phyloP scores from a whole-genome alignment of 306 rosid genomes.

The Heteromeles arbutifolia region DNA sequence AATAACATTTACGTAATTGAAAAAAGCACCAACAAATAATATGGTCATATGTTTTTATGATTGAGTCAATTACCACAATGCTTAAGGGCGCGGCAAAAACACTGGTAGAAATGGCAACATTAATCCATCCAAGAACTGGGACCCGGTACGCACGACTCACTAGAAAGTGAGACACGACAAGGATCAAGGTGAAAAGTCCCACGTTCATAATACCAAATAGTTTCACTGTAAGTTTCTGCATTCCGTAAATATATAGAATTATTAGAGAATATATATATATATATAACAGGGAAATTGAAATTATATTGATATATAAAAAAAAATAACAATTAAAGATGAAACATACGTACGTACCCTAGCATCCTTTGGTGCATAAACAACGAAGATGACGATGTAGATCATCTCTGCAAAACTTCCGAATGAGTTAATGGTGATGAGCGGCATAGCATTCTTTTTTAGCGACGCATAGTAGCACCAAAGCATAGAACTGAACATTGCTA shows the following conservation, averaged over 20 bases:
- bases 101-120: slow-evolving; percentile 50
- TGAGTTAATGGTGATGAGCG: slow-evolving; percentile 79
- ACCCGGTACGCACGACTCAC: slow-evolving; percentile 31
- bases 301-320: background rate
- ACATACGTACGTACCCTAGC: slow-evolving; percentile 41
- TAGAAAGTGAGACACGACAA: slow-evolving; percentile 32
- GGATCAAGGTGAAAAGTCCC: slow-evolving; percentile 43
- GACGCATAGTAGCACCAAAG: slow-evolving; percentile 73
- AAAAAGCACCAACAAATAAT: too few species aligned
- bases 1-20: too few species aligned
- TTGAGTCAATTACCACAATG: slow-evolving; percentile 46
- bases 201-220: slow-evolving; percentile 51
- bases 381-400: slow-evolving; percentile 50
- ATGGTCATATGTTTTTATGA: too few species aligned
- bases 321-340: background rate
- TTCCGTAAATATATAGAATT: background rate
- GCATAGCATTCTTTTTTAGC: slow-evolving; percentile 45
- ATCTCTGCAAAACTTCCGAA: slow-evolving; percentile 59
- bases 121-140: slow-evolving; percentile 69
- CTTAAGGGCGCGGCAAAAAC: slow-evolving; percentile 84
- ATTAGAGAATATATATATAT: background rate
- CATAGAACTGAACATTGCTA: slow-evolving; percentile 72
- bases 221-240: slow-evolving; percentile 52
- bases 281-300: background rate
- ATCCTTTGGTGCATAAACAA: slow-evolving; percentile 42